Evolutionary conservation across 2,329 filamentous ascomycete species (phyloP), one percentile per base, ranked within the genome.

Genomic region (Ophioceras dolichostomum): DNA sequence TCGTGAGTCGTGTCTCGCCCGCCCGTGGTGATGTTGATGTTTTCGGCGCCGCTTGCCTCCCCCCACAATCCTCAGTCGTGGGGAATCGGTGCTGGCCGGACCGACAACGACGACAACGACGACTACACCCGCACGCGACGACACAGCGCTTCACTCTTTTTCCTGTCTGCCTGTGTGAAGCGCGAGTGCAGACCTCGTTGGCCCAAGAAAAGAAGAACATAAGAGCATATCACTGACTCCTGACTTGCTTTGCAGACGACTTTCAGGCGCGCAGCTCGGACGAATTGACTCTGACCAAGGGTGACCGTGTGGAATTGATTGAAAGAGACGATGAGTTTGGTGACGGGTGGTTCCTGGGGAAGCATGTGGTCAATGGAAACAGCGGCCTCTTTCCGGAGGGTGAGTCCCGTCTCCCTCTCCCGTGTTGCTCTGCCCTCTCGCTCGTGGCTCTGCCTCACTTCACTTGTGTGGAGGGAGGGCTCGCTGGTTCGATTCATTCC

Each of bases 241-340:
- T 34, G 22, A 28, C 17, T 26, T n/a, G 17, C 13, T 37, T 16
- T 38, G 34, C 45, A 94, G 86, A 98, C 62, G 87, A 95, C 61
- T 96, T 98, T 58, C 68, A 79, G 48, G 88, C 89, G 40, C 79
- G 91, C 47, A 93, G 87, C 58, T 82, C 84, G 40, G 91, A 98
- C 61, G 91, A 98, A 67, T 70, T 98, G 53, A 93, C 77, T 49
- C 69, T 98, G 46, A 68, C 76, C 39, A 93, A 93, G 53, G 88
- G 83, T 49, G 83, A 91, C 51, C 76, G 82, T 45, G 80, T 93
- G 43, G 81, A 89, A 62, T 64, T 93, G 44, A 75, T 89, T 45
- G 84, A 91, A 61, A 73, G 83, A 50, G 84, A 91, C 55, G 84
- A 91, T 56, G 84, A 91, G 55, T 93, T 91, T 56, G 83, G 83